phyloP scores from a whole-genome alignment of 345 rosid species.

The Sapria himalayana region DNA sequence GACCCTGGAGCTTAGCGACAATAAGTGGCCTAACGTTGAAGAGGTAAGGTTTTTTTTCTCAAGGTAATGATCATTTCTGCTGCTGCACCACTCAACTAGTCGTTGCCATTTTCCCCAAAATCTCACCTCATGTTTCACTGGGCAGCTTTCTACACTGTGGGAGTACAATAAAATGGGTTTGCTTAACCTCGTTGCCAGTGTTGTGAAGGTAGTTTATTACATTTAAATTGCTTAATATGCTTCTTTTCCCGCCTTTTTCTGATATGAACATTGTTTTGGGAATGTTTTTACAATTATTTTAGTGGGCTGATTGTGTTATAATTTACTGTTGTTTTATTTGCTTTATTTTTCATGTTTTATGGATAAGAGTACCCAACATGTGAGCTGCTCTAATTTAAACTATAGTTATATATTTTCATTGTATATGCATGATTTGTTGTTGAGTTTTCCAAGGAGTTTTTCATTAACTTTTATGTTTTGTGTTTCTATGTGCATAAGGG shows the following conservation, averaged over 20 bases:
- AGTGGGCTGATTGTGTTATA: not conserved
- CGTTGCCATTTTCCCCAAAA: too few species aligned
- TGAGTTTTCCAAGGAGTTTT: too few species aligned
- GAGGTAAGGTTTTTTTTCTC: slow-evolving; percentile 32
- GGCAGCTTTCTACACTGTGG: slow-evolving; percentile 77
- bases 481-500: too few species aligned
- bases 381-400: too few species aligned
- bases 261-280: too few species aligned
- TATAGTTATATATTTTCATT: too few species aligned
- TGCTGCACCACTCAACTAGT: too few species aligned
- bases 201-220: slow-evolving; percentile 37
- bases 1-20: slow-evolving; percentile 86
- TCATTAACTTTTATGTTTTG: too few species aligned
- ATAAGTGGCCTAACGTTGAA: slow-evolving; percentile 75
- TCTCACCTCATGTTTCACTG: slow-evolving; percentile 2
- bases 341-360: not conserved
- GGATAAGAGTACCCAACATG: not conserved
- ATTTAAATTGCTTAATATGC: too few species aligned
- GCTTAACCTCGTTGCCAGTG: slow-evolving; percentile 68
- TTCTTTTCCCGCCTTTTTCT: too few species aligned
- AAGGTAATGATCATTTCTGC: too few species aligned
- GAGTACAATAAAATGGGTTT: slow-evolving; percentile 76
- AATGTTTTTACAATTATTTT: not conserved
- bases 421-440: too few species aligned
- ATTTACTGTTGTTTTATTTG: not conserved